phyloP scores from a whole-genome alignment of 768 basidiomycete species.

The Suillus subluteus region DNA sequence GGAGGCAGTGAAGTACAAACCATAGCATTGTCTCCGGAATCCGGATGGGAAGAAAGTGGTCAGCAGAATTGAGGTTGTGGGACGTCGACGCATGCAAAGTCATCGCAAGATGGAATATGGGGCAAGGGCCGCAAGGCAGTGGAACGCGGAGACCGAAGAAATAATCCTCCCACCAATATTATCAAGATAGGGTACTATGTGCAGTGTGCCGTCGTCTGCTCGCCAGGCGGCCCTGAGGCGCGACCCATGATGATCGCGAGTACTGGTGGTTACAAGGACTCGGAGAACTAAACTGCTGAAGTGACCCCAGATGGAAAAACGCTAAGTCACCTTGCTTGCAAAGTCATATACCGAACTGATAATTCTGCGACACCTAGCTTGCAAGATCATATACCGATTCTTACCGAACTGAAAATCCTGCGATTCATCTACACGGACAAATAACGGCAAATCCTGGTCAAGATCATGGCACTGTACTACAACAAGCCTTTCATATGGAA shows the following conservation, averaged over 20 bases:
- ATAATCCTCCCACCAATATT: constrained; percentile 26
- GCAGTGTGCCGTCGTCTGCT: background rate
- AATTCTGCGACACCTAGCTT: too few species aligned
- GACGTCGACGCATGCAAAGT: background rate
- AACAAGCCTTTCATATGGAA: too few species aligned
- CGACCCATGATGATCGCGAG: background rate
- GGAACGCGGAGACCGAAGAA: background rate
- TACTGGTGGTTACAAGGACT: background rate
- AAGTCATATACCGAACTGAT: too few species aligned
- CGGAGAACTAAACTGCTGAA: background rate
- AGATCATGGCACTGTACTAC: too few species aligned
- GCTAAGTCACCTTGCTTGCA: too few species aligned
- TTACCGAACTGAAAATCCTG: too few species aligned
- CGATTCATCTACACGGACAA: too few species aligned
- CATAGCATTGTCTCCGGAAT: background rate
- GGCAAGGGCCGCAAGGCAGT: background rate
- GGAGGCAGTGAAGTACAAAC: background rate
- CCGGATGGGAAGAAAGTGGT: background rate
- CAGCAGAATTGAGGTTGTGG: background rate
- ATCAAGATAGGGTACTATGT: background rate
- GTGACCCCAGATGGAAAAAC: too few species aligned
- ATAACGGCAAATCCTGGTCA: too few species aligned
- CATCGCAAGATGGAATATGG: background rate
- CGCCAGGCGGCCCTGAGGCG: too few species aligned
- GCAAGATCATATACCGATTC: too few species aligned